Evolutionary conservation across 2,329 filamentous ascomycete genomes (phyloP).

Genomic region (Camillea tinctor): DNA sequence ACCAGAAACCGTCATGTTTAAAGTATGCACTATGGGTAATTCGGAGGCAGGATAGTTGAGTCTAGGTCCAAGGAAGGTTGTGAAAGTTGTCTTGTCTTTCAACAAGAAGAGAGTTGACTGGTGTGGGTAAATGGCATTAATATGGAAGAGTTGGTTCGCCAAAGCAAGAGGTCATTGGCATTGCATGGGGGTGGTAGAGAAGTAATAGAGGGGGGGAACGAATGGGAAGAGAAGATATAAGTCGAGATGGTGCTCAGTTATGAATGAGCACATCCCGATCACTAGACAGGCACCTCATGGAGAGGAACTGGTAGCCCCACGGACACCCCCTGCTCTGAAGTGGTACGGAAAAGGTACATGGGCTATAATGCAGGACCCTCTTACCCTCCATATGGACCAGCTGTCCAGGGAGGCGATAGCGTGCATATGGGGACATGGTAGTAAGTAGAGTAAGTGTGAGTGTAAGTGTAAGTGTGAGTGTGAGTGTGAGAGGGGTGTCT

Average conservation of each 20-base stretch:
- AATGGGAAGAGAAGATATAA: constrained; percentile 35
- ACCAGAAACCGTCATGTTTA: constrained; percentile 50
- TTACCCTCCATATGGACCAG: constrained; percentile 14
- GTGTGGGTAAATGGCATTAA: constrained; percentile 43
- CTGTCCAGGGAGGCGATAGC: constrained; percentile 22
- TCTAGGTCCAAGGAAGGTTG: constrained; percentile 27
- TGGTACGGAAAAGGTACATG: constrained; percentile 23
- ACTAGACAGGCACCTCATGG: constrained; percentile 25
- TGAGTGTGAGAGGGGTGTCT: constrained; percentile 6
- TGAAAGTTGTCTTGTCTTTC: constrained; percentile 29
- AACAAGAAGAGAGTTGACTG: constrained; percentile 37
- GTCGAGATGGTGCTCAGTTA: constrained; percentile 30
- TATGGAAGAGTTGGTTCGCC: constrained; percentile 39
- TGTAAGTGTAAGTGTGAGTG: too few species aligned
- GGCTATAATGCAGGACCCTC: constrained; percentile 10
- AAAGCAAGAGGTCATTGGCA: constrained; percentile 35
- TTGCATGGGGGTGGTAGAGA: constrained; percentile 31
- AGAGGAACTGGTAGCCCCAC: constrained; percentile 17
- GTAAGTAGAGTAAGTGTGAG: constrained; percentile 13
- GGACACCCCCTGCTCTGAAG: constrained; percentile 15
- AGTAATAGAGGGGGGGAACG: constrained; percentile 29
- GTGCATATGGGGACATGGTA: constrained; percentile 17
- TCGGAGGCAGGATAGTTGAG: constrained; percentile 18
- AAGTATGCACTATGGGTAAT: constrained; percentile 22
- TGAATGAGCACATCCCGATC: constrained; percentile 19